Percentiles rank a stretch among this genome's conserved stretches.
phyloP scores from a whole-genome alignment of 345 rosid genomes.

The Hirschfeldia incana region DNA sequence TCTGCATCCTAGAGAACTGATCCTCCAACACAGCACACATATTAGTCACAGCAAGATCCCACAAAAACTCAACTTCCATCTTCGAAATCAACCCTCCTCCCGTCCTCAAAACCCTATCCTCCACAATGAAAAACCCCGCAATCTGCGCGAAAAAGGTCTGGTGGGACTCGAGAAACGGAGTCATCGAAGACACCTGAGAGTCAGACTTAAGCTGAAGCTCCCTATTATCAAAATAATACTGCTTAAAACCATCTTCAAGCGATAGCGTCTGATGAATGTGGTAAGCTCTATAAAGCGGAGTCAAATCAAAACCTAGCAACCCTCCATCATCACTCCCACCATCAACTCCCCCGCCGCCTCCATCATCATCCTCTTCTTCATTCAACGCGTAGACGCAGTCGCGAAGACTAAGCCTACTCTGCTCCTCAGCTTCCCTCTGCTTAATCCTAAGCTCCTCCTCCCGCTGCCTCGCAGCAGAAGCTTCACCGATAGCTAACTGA shows the following conservation, averaged over 20 bases:
- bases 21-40: constrained; percentile 98
- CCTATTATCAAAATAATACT: constrained; percentile 86
- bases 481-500: constrained; percentile 94
- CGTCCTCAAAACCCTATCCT: constrained; percentile 85
- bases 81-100: constrained; percentile 86
- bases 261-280: constrained; percentile 90
- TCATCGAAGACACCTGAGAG: constrained; percentile 98
- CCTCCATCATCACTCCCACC: too few relatives aligned
- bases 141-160: constrained; percentile 96
- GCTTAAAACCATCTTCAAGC: constrained; percentile 80
- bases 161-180: constrained; percentile 94
- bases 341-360: too few relatives aligned
- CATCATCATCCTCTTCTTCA: constrained; percentile 87
- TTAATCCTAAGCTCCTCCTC: constrained; percentile 93
- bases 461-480: constrained; percentile 85
- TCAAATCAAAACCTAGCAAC: too few relatives aligned
- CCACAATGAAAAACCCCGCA: constrained; percentile 93
- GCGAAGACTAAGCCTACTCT: constrained; percentile 82
- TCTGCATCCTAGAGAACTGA: constrained; percentile 98
- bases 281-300: constrained; percentile 83
- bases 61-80: constrained; percentile 82
- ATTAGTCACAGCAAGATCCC: constrained; percentile 93
- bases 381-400: constrained; percentile 82
- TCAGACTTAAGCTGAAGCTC: constrained; percentile 93
- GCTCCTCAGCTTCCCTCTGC: constrained; percentile 98